These are phyloP conservation scores for Yueomyces sinensis DNA, from an alignment of 805 yeast species.

Conservation along the genomic window DNA sequence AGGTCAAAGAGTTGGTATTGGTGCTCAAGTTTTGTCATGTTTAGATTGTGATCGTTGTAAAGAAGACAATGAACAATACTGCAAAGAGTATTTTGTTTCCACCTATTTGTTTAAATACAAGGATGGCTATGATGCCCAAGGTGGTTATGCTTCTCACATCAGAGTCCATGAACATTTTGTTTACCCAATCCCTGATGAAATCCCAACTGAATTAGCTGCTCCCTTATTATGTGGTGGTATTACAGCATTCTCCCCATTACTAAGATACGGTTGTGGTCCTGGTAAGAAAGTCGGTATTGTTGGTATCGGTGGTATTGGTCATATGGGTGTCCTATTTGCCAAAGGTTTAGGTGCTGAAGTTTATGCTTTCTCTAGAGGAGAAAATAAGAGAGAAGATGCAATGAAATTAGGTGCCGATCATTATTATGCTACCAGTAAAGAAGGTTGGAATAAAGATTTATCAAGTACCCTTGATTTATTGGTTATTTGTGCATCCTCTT, in stretches of 20 bases:
- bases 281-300: too few species aligned
- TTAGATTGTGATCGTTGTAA: slow-evolving; percentile 48
- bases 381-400: slow-evolving; percentile 40
- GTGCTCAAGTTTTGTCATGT: slow-evolving; percentile 57
- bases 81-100: slow-evolving; percentile 30
- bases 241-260: slow-evolving; percentile 57
- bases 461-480: slow-evolving; percentile 31
- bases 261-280: too few species aligned
- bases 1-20: slow-evolving; percentile 65
- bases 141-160: slow-evolving; percentile 56
- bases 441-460: too few species aligned
- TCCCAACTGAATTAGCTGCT: slow-evolving; percentile 44
- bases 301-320: too few species aligned
- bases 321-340: too few species aligned
- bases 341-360: slow-evolving; percentile 50
- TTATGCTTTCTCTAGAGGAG: slow-evolving; percentile 39
- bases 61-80: slow-evolving; percentile 41
- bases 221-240: slow-evolving; percentile 71
- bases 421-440: slow-evolving; percentile 38
- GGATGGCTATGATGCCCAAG: slow-evolving; percentile 38
- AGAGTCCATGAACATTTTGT: slow-evolving; percentile 52
- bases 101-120: slow-evolving; percentile 37
- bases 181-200: slow-evolving; percentile 45
- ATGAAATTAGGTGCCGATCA: slow-evolving; percentile 38
- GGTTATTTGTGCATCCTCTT: slow-evolving; percentile 35